Evolutionary conservation across 2,329 filamentous ascomycete genomes (phyloP), one percentile per base, ranked within the genome.

Genomic region (Blastomyces emzantsi): DNA sequence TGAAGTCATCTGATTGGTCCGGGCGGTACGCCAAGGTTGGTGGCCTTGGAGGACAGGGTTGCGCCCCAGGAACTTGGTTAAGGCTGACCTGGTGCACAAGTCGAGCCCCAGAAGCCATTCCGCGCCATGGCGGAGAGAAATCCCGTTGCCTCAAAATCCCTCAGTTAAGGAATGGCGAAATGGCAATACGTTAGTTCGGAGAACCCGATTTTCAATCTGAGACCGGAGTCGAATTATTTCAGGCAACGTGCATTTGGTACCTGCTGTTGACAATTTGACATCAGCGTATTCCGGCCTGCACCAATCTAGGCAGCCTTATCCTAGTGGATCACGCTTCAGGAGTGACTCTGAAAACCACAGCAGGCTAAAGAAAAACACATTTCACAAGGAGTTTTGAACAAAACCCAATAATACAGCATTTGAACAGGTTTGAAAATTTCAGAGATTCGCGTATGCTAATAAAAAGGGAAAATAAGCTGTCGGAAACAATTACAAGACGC

Each of bases 221-320:
- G 25, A 60, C 57, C 57, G 17, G 30, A 49, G 22, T 30, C 9
- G 8, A 47, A 60, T 19, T n/a, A 47, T 7, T 47, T 47, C 39
- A 60, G 57, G 41, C 57, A 60, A 30, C 57, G 33, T 33, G 57
- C 19, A 33, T 28, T n/a, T 49, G 57, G 19, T 47, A 36, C 41
- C 15, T 47, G 25, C 30, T 17, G 43, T 6, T 6, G 25, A 9
- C 19, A 33, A 28, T 60, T 47, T 60, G 22, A 49, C 41, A 30
- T 59, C 57, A 41, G 57, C 57, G 57, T 45, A 47, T 60, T 60
- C 57, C 41, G 28, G 28, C 57, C 43, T 47, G 41, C 39, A 30
- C 57, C 25, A 60, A 22, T 30, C 57, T 60, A 60, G 57, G 57
- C 57, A 60, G 57, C 57, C 57, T 60, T 60, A 13, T n/a, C 57